A percentile compares a stretch with the other conserved stretches of the same genome.
phyloP scores from a whole-genome alignment of 805 yeast genomes.

The Yamadazyma laniorum region DNA sequence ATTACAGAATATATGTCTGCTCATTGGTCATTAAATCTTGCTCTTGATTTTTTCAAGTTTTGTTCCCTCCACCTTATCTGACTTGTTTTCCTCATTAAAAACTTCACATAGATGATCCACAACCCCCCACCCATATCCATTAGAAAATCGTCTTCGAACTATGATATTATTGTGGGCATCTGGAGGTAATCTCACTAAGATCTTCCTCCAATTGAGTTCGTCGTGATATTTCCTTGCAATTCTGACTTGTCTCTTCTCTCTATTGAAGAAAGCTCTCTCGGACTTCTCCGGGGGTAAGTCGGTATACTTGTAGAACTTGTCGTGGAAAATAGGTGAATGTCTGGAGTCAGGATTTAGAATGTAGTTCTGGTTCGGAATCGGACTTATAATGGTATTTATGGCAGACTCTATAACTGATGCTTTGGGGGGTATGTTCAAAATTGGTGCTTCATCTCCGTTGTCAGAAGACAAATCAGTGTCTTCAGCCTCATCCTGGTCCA shows the following conservation, averaged over 20 bases:
- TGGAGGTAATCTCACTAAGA: conserved; percentile 42
- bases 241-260: conserved; percentile 37
- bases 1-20: neutral
- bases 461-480: conserved; percentile 10
- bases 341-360: conserved; percentile 34
- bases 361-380: conserved; percentile 34
- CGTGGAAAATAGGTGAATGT: conserved; percentile 41
- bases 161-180: conserved; percentile 48
- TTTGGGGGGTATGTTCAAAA: conserved; percentile 43
- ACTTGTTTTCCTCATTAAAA: conserved; percentile 9
- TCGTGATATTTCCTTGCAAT: conserved; percentile 43
- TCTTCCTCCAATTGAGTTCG: conserved; percentile 43
- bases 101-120: conserved; percentile 37
- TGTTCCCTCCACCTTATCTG: neutral
- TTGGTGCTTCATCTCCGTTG: conserved; percentile 12
- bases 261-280: conserved; percentile 18
- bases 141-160: conserved; percentile 42
- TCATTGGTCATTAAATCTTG: conserved; percentile 9
- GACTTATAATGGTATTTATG: conserved; percentile 37
- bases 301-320: conserved; percentile 35
- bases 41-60: conserved; percentile 9
- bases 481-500: conserved; percentile 15
- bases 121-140: conserved; percentile 49
- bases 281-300: conserved; percentile 22
- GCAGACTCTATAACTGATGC: conserved; percentile 45